Percentiles rank a stretch among this genome's conserved stretches.
Conservation (phyloP, 495 filamentous ascomycete species). For the Xylaria castorea region DNA sequence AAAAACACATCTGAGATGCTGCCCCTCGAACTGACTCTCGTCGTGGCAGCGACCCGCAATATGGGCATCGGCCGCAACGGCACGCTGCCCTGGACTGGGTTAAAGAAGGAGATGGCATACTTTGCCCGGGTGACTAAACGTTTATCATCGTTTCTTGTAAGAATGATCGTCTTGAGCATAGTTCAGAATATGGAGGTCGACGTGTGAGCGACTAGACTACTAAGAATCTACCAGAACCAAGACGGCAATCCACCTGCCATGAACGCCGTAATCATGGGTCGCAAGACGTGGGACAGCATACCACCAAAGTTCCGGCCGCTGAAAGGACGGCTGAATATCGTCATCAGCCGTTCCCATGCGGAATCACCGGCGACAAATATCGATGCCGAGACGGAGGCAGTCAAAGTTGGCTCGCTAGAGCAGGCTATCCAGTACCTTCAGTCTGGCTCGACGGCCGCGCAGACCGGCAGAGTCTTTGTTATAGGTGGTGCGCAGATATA, state of each 20-base stretch:
- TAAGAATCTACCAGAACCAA: conserved; percentile 22
- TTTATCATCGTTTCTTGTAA: conserved; percentile 36
- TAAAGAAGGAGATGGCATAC: conserved; percentile 90
- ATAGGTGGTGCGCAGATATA: conserved; percentile 94
- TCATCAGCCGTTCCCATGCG: conserved; percentile 65
- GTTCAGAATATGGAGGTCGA: not conserved
- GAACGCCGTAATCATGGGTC: conserved; percentile 95
- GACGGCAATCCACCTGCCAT: conserved; percentile 30
- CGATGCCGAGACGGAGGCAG: conserved; percentile 27
- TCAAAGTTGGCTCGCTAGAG: conserved; percentile 58
- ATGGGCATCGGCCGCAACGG: conserved; percentile 88
- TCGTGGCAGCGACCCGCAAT: conserved; percentile 75
- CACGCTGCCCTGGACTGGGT: conserved; percentile 84
- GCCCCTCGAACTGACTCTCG: conserved; percentile 67
- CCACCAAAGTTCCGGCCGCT: conserved; percentile 79
- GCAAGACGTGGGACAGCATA: conserved; percentile 93
- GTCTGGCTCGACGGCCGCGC: conserved; percentile 28
- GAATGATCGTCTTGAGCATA: not conserved
- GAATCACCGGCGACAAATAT: conserved; percentile 9
- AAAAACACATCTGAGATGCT: conserved; percentile 38
- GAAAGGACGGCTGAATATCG: conserved; percentile 75
- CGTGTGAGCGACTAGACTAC: not conserved
- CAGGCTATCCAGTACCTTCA: conserved; percentile 54
- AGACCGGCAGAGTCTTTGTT: conserved; percentile 69
- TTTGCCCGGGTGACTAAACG: conserved; percentile 91